Percentiles rank a stretch among this genome's conserved stretches.
phyloP scores from a whole-genome alignment of 495 filamentous ascomycete species.

The Penicillium longicatenatum region DNA sequence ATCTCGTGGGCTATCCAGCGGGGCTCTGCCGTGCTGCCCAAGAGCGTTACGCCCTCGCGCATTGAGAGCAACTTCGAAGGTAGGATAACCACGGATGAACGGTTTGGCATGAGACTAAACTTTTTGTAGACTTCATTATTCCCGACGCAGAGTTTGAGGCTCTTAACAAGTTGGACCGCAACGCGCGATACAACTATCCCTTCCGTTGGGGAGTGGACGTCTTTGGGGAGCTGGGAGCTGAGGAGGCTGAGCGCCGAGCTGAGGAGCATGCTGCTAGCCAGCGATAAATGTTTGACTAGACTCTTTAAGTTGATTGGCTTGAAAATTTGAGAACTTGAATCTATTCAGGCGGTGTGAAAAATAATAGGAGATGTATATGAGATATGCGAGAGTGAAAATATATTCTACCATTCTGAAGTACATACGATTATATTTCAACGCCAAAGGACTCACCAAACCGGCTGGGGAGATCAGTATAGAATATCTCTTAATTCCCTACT shows the following conservation, averaged over 20 bases:
- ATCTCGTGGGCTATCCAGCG: slow-evolving; percentile 83
- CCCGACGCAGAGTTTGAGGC: slow-evolving; percentile 47
- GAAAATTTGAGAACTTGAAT: no score
- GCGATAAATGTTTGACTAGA: slow-evolving; percentile 13
- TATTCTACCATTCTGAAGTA: no score
- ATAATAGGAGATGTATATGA: not conserved
- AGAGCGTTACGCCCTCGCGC: slow-evolving; percentile 58
- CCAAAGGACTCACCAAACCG: no score
- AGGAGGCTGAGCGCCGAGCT: slow-evolving; percentile 45
- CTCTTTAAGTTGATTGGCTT: no score
- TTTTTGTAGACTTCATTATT: slow-evolving; percentile 45
- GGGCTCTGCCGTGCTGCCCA: slow-evolving; percentile 60
- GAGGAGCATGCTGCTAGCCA: slow-evolving; percentile 47
- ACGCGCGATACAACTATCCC: slow-evolving; percentile 53
- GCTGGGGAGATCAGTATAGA: no score
- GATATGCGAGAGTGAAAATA: not conserved
- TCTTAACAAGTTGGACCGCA: slow-evolving; percentile 47
- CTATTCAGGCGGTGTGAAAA: no score
- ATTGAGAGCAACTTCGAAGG: slow-evolving; percentile 61
- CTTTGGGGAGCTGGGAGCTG: slow-evolving; percentile 50
- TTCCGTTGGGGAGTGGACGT: slow-evolving; percentile 53
- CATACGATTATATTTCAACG: no score
- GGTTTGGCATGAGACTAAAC: slow-evolving; percentile 8
- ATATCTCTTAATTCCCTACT: no score
- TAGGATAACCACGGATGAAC: slow-evolving; percentile 3